Evolutionary conservation across 164 flowering plant genomes (phyloP), one percentile per base, ranked within the genome.

Genomic region (Tetracentron sinense): DNA sequence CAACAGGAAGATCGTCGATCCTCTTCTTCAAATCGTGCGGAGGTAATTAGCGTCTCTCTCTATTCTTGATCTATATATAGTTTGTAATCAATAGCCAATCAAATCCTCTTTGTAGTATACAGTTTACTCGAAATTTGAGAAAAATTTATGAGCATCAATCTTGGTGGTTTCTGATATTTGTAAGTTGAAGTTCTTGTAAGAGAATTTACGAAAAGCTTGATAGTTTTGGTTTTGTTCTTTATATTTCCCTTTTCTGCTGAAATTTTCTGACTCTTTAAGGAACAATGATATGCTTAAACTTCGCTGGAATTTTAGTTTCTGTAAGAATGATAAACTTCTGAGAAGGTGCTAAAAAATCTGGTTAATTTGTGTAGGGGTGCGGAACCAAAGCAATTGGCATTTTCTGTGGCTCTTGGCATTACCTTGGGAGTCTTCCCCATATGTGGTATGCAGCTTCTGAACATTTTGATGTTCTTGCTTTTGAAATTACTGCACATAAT

Each of bases 371-470:
- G 42, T 30, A 90, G 97, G 81, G 97, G 98, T 33, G 77, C 89
- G 0, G 97, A 90, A 66, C 97, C 98, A 5, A 89, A 83, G 74
- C 94, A 83, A 64, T 63, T 93, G 73, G 97, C 98, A 3, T 90
- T 90, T 62, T 93, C 98, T 52, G 77, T 83, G 3, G 88, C 98
- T 63, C 86, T 93, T 75, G 98, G 98, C 26, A 65, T 85, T 35
- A 85, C 97, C 3, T 68, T 94, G 65, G 97, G 98, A 58, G 48
- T 89, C 6, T 94, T 94, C 73, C 98, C 98, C 15, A 83, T 94
- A 15, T 83, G 89, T 72, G 97, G 97, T 94, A 77, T 64, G 80
- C 56, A 16, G 23, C 11, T 50, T 27, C 28, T 26, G 19, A 7
- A 29, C 11, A 14, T 1, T 27, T 48, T 25, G 10, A 12, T 6